These are phyloP conservation scores for Phytopythium mirpurense DNA, from an alignment of 352 stramenopile species.

Conservation along the genomic window DNA sequence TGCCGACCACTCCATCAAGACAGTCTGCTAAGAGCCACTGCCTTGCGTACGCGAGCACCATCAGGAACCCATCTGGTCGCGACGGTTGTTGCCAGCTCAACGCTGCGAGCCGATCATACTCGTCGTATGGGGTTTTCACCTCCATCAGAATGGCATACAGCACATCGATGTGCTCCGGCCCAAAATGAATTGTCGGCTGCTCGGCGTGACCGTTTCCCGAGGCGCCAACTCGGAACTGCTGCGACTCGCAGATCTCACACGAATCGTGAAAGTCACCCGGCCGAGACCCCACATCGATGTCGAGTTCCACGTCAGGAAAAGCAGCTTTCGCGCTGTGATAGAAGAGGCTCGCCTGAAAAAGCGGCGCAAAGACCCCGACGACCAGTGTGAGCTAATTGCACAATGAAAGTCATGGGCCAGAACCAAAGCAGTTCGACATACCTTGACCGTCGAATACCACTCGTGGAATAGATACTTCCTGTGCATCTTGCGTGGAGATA, in stretches of 20 bases:
- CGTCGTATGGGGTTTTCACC: constrained; percentile 82
- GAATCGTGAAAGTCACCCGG: constrained; percentile 16
- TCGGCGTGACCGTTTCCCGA: constrained; percentile 3
- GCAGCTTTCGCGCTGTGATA: constrained; percentile 75
- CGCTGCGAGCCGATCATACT: constrained; percentile 66
- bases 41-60: constrained; percentile 81
- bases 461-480: constrained; percentile 84
- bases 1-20: constrained; percentile 51
- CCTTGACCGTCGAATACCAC: constrained; percentile 76
- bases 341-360: constrained; percentile 44
- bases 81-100: constrained; percentile 75
- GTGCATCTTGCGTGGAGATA: constrained; percentile 7
- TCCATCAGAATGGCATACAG: constrained; percentile 84
- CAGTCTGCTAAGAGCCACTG: constrained; percentile 82
- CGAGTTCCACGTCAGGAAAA: constrained; percentile 80
- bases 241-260: constrained; percentile 32
- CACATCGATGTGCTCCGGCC: constrained; percentile 73
- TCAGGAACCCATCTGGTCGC: constrained; percentile 76
- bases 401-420: no score
- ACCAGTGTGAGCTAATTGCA: background rate
- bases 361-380: background rate
- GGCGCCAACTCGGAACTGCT: background rate
- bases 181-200: constrained; percentile 69
- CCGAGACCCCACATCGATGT: constrained; percentile 50
- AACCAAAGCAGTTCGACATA: constrained; percentile 13